phyloP scores from a whole-genome alignment of 2,329 filamentous ascomycete genomes.

The Eutypa lata region DNA sequence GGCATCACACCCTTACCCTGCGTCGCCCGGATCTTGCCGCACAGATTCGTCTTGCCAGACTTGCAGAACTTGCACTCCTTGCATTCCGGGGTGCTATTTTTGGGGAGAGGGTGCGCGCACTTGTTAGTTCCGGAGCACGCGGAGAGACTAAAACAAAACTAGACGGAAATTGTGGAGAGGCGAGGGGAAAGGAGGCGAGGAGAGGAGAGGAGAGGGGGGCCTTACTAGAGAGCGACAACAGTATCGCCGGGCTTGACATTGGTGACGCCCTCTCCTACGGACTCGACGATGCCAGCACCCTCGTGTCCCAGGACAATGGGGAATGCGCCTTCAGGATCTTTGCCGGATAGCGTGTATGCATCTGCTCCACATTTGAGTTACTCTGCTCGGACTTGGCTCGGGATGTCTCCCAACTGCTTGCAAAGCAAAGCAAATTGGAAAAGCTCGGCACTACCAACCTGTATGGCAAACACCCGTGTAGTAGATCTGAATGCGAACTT shows the following conservation, averaged over 20 bases:
- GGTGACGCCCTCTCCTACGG: slow-evolving; percentile 90
- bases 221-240: slow-evolving; percentile 83
- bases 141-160: no score
- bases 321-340: slow-evolving; percentile 95
- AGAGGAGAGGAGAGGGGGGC: slow-evolving; percentile 1
- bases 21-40: slow-evolving; percentile 96
- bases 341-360: slow-evolving; percentile 92
- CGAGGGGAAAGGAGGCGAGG: no score
- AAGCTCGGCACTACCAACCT: slow-evolving; percentile 44
- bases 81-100: slow-evolving; percentile 87
- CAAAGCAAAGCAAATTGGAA: no score
- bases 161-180: no score
- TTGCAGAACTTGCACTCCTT: slow-evolving; percentile 99
- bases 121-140: no score
- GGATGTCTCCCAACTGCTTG: slow-evolving; percentile 11
- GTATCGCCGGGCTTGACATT: slow-evolving; percentile 92
- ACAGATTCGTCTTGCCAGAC: slow-evolving; percentile 98
- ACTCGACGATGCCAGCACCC: slow-evolving; percentile 89
- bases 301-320: slow-evolving; percentile 87
- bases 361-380: slow-evolving; percentile 46
- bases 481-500: slow-evolving; percentile 95
- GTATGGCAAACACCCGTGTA: slow-evolving; percentile 99
- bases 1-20: slow-evolving; percentile 97
- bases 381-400: slow-evolving; percentile 27
- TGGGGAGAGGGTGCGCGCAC: no score